Base-by-base conservation (phyloP, 257 asterid species). In the Solanum sejunctum region DNA sequence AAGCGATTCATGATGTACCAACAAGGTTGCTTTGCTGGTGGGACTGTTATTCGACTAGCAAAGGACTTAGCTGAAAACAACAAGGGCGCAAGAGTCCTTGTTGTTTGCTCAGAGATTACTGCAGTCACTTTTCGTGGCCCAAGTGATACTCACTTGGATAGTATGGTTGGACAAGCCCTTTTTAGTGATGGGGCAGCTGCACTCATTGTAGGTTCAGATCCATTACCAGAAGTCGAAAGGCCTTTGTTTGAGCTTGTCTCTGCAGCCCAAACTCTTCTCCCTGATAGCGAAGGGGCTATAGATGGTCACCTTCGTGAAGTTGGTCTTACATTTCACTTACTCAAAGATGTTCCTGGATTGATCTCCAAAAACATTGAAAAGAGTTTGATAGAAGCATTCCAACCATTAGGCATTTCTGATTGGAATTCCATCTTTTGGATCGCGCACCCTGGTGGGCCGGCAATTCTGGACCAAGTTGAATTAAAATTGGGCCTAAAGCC, bases 131-230 rank as follows among this genome's bases (percentile, higher is more conserved):
- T 94, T 89, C 94, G 96, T 2, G 98, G 95, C 7, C 98, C 98
- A 0, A 89, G 85, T 58, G 97, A 90, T 0, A 23, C 87, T 6
- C 93, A 93, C 47, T 75, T 93, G 67, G 98, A 93, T 41, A 88
- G 89, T 36, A 91, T 93, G 6, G 94, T 93, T 2, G 95, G 94
- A 0, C 93, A 92, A 75, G 94, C 95, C 1, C 71, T 93, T 12
- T 92, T 94, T 56, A 95, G 93, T 0, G 97, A 93, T 10, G 97
- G 97, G 0, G 95, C 98, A 0, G 95, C 90, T 0, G 97, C 97
- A 0, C 41, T 94, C 1, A 89, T 94, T 0, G 87, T 91, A 0
- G 95, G 95, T 0, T 88, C 97, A 0, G 94, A 93, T 45, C 95
- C 95, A 1, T 12, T 89, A 2, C 86, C 86, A 1, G 89, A 82